Percentiles rank a stretch among this genome's conserved stretches.
Conservation (phyloP, 768 basidiomycete species). For the Leccinellum luteum region DNA sequence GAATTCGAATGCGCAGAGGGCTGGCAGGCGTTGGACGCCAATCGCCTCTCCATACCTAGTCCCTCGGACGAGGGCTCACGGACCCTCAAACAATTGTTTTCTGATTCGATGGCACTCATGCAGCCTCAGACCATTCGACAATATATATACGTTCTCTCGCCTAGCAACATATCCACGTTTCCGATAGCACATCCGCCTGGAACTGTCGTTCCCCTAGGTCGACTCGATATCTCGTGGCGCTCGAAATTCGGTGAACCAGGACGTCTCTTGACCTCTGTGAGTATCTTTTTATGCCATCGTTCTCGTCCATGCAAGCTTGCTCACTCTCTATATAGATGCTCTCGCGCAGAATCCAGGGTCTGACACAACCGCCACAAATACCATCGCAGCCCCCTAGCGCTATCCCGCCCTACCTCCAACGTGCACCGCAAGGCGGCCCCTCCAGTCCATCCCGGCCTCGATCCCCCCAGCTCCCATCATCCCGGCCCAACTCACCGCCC, state of each 20-base stretch:
- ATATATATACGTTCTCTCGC: conserved; percentile 80
- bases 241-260: conserved; percentile 86
- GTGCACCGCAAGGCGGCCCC: conserved; percentile 37
- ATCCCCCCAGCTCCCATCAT: conserved; percentile 53
- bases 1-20: conserved; percentile 68
- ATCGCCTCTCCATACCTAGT: conserved; percentile 30
- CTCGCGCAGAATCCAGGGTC: conserved; percentile 72
- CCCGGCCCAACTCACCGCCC: conserved; percentile 59
- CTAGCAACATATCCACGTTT: conserved; percentile 40
- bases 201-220: conserved; percentile 73
- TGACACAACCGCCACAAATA: conserved; percentile 29
- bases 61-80: conserved; percentile 6
- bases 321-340: conserved; percentile 47
- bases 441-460: conserved; percentile 48
- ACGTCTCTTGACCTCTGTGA: conserved; percentile 75
- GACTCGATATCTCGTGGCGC: conserved; percentile 86
- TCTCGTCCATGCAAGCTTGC: not conserved
- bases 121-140: conserved; percentile 85
- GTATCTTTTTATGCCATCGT: conserved; percentile 9
- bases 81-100: conserved; percentile 44
- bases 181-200: conserved; percentile 62
- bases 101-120: conserved; percentile 65
- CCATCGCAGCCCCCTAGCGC: conserved; percentile 60
- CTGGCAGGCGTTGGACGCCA: conserved; percentile 60
- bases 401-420: conserved; percentile 74